phyloP scores from a whole-genome alignment of 306 rosid species.

The Sechiopsis laciniata region DNA sequence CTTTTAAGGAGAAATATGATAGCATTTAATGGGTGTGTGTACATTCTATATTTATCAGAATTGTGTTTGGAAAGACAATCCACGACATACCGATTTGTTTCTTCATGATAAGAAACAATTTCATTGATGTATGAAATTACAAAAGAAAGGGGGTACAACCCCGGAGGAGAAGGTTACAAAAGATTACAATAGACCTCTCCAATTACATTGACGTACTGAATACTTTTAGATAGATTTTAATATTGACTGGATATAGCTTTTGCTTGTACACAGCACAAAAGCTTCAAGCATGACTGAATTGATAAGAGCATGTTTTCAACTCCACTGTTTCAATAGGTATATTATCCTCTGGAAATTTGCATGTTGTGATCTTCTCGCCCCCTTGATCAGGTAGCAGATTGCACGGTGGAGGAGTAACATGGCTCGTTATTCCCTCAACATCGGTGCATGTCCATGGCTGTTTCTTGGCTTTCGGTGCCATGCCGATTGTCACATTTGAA shows the following conservation, averaged over 20 bases:
- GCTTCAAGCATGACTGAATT: conserved; percentile 29
- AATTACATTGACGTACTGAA: background rate
- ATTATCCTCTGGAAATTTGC: conserved; percentile 53
- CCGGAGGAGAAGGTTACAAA: too few species aligned
- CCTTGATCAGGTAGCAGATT: conserved; percentile 48
- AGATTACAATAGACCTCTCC: too few species aligned
- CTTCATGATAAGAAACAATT: too few species aligned
- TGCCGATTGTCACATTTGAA: conserved; percentile 54
- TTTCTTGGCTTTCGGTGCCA: conserved; percentile 63
- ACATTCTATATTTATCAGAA: background rate
- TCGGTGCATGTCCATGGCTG: conserved; percentile 63
- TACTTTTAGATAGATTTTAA: background rate
- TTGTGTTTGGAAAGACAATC: background rate
- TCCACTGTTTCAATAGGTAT: conserved; percentile 51
- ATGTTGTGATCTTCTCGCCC: conserved; percentile 29
- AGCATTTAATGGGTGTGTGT: background rate
- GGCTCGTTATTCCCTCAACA: conserved; percentile 54
- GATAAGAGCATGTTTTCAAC: conserved; percentile 47
- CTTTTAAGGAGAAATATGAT: too few species aligned
- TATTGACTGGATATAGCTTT: conserved; percentile 11
- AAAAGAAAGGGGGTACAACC: too few species aligned
- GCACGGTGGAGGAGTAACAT: conserved; percentile 66
- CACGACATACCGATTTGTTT: too few species aligned
- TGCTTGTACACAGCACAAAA: conserved; percentile 1
- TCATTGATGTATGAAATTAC: too few species aligned